Percentiles rank a stretch among this genome's conserved stretches.
Conservation (phyloP, 1,284 basidiomycete genomes). For the Leccinum solheimii region DNA sequence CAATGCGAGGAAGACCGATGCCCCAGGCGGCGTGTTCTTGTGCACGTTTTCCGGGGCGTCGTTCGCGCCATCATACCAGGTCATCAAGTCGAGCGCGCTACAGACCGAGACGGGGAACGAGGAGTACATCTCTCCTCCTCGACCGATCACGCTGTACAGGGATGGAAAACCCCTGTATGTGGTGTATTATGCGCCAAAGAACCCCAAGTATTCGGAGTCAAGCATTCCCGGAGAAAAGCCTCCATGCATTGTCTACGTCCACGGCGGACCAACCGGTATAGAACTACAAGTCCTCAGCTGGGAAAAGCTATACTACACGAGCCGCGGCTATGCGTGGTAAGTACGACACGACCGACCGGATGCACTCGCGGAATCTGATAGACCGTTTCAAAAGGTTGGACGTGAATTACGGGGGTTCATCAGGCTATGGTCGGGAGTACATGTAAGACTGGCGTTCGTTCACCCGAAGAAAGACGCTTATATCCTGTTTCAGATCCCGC, state of each 20-base stretch:
- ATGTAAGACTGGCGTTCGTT: slow-evolving; percentile 14
- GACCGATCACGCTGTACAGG: slow-evolving; percentile 27
- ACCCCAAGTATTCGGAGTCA: slow-evolving; percentile 32
- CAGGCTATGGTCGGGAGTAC: slow-evolving; percentile 35
- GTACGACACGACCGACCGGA: neutral
- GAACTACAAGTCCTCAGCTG: slow-evolving; percentile 27
- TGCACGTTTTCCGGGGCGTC: slow-evolving; percentile 24
- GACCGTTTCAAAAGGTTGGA: slow-evolving; percentile 28
- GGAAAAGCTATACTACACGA: slow-evolving; percentile 34
- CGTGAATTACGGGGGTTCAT: slow-evolving; percentile 35
- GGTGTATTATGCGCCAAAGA: slow-evolving; percentile 34
- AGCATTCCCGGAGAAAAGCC: slow-evolving; percentile 30
- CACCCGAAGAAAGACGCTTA: neutral
- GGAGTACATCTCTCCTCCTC: slow-evolving; percentile 28
- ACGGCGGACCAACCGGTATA: slow-evolving; percentile 33
- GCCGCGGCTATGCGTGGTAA: slow-evolving; percentile 38
- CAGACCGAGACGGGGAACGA: slow-evolving; percentile 17
- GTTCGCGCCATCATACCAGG: slow-evolving; percentile 24
- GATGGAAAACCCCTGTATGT: slow-evolving; percentile 25
- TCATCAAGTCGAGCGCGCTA: slow-evolving; percentile 24
- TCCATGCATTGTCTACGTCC: slow-evolving; percentile 31
- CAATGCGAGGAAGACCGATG: slow-evolving; percentile 24
- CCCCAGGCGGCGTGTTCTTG: slow-evolving; percentile 29
- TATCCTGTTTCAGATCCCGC: slow-evolving; percentile 24
- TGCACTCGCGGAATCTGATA: neutral